Evolutionary conservation across 2,329 filamentous ascomycete species (phyloP).

Genomic region (Hymenoscyphus scutula): DNA sequence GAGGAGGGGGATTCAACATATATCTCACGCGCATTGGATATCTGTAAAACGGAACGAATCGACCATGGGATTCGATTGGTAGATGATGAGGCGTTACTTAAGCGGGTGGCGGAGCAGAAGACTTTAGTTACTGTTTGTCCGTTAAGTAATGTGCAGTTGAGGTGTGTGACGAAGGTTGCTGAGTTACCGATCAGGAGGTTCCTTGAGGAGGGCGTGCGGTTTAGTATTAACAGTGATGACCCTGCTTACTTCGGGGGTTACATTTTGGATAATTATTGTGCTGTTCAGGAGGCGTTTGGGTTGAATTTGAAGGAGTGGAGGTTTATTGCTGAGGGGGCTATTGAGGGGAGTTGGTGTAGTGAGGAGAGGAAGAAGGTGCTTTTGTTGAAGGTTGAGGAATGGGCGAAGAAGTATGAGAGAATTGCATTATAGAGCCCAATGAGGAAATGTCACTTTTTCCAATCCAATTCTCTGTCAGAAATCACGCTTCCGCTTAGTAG

Average conservation of each 20-base stretch:
- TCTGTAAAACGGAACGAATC: conserved; percentile 62
- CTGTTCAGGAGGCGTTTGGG: conserved; percentile 69
- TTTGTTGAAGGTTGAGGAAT: conserved; percentile 44
- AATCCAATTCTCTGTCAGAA: neutral
- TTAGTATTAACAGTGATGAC: conserved; percentile 49
- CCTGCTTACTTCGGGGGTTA: conserved; percentile 66
- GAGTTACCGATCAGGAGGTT: conserved; percentile 46
- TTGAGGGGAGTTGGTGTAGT: conserved; percentile 69
- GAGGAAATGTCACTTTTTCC: neutral
- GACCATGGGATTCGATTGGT: conserved; percentile 71
- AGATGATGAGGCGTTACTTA: conserved; percentile 57
- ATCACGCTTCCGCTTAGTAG: neutral
- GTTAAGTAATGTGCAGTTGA: conserved; percentile 65
- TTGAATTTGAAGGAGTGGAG: conserved; percentile 66
- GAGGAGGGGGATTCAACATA: conserved; percentile 71
- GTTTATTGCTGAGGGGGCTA: conserved; percentile 57
- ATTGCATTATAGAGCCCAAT: neutral
- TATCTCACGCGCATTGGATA: conserved; percentile 61
- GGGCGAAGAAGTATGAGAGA: conserved; percentile 32
- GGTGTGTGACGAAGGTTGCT: conserved; percentile 41
- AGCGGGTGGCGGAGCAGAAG: conserved; percentile 53
- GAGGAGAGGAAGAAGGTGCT: conserved; percentile 61
- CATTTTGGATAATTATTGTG: conserved; percentile 72
- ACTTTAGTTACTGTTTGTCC: conserved; percentile 71
- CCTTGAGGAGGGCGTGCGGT: conserved; percentile 44